These are phyloP conservation scores for Cenchrus americanus DNA, from an alignment of 176 grass and related monocot species.

Conservation along the genomic window DNA sequence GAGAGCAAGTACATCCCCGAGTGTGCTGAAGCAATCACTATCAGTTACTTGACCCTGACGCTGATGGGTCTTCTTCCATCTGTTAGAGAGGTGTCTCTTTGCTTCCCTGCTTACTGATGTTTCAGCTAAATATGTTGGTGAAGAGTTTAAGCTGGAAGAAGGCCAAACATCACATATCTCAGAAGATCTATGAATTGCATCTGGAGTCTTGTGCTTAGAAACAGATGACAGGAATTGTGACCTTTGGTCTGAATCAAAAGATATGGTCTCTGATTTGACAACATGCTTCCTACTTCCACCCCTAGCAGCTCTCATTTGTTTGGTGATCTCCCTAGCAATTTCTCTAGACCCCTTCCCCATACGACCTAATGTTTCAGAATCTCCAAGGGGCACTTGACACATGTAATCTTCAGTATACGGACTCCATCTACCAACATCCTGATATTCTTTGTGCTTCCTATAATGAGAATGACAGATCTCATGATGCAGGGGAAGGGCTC, in stretches of 20 bases:
- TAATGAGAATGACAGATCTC: conserved; percentile 48
- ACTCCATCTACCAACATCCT: conserved; percentile 38
- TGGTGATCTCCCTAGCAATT: conserved; percentile 67
- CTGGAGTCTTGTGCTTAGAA: conserved; percentile 49
- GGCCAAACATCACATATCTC: conserved; percentile 59
- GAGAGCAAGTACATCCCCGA: conserved; percentile 81
- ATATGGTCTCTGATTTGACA: conserved; percentile 40
- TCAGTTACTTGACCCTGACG: conserved; percentile 46
- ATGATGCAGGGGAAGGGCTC: conserved; percentile 41
- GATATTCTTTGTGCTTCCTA: conserved; percentile 41
- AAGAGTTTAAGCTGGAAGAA: conserved; percentile 53
- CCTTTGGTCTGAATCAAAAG: conserved; percentile 42
- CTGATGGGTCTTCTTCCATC: conserved; percentile 67
- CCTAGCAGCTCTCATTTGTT: conserved; percentile 72
- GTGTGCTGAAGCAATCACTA: conserved; percentile 46
- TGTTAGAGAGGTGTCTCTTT: conserved; percentile 86
- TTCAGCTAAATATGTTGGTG: conserved; percentile 63
- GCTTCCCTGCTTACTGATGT: conserved; percentile 85
- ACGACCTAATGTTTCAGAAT: conserved; percentile 39
- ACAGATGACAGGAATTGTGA: conserved; percentile 36
- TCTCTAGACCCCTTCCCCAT: conserved; percentile 81
- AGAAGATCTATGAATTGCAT: conserved; percentile 49
- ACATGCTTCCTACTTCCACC: conserved; percentile 45
- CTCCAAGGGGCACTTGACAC: conserved; percentile 35
- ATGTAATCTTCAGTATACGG: conserved; percentile 48